These are phyloP conservation scores for Paspalum notatum DNA, from an alignment of 176 grass and related monocot species.

Conservation along the genomic window DNA sequence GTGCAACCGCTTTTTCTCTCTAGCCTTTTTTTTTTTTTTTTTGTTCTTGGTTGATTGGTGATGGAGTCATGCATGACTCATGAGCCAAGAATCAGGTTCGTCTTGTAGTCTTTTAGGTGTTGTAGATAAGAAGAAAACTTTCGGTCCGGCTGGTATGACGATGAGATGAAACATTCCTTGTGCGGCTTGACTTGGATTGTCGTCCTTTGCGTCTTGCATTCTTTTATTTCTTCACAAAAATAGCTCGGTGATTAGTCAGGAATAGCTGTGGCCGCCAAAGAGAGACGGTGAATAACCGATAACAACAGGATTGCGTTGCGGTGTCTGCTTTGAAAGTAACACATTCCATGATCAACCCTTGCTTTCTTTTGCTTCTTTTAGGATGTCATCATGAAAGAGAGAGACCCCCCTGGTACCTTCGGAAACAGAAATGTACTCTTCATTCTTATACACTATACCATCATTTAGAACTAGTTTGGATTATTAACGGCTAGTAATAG, in stretches of 20 bases:
- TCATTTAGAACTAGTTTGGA: neutral
- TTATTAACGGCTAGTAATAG: too few relatives aligned
- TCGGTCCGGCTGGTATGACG: neutral
- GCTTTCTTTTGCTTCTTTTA: neutral
- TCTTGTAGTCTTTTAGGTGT: conserved; percentile 25
- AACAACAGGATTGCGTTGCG: neutral
- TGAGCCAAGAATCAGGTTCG: conserved; percentile 55
- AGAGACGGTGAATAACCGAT: neutral
- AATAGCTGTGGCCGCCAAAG: neutral
- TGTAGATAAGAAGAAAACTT: conserved; percentile 43
- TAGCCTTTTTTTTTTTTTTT: conserved; percentile 5
- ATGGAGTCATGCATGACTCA: conserved; percentile 34
- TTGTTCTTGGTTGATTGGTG: conserved; percentile 28
- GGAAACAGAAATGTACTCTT: neutral
- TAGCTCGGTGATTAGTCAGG: conserved; percentile 34
- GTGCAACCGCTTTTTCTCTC: neutral
- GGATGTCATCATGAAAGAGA: neutral
- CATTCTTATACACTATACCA: neutral
- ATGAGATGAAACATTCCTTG: conserved; percentile 8
- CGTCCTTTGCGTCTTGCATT: neutral
- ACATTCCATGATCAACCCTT: neutral
- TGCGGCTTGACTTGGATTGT: neutral
- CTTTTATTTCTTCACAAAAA: neutral
- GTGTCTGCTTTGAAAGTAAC: neutral
- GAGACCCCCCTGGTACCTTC: neutral